These are phyloP conservation scores for Eucalyptus decipiens DNA, from an alignment of 345 rosid genomes.

Conservation along the genomic window DNA sequence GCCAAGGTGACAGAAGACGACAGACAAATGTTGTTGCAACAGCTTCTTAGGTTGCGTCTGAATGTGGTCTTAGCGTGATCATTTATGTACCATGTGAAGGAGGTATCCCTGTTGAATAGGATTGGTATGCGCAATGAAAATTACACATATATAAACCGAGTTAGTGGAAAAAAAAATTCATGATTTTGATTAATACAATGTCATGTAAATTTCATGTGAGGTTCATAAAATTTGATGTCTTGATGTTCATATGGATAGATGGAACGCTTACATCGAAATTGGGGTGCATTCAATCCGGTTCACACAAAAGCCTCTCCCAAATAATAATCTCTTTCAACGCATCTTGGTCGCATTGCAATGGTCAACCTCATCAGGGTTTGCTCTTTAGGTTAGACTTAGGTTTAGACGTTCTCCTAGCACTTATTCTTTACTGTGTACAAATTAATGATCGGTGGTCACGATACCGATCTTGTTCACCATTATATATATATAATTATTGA, in stretches of 20 bases:
- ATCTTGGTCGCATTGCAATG: background rate
- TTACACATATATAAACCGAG: background rate
- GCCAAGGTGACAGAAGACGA: background rate
- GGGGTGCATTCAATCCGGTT: background rate
- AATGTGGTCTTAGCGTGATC: background rate
- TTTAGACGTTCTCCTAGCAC: background rate
- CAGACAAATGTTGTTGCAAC: background rate
- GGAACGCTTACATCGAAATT: background rate
- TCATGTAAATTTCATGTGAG: background rate
- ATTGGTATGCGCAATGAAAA: background rate
- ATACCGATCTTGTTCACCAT: background rate
- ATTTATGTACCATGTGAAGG: background rate
- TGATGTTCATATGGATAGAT: background rate
- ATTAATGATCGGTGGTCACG: background rate
- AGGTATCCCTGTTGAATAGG: background rate
- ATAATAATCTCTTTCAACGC: background rate
- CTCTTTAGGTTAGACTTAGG: background rate
- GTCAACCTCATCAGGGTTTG: background rate
- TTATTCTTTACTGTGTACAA: background rate
- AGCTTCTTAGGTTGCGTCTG: background rate
- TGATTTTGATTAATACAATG: background rate
- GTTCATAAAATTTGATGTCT: too few relatives aligned
- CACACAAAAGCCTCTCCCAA: background rate
- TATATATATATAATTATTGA: background rate
- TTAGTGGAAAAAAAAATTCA: background rate